Base-by-base conservation (phyloP, 2,329 filamentous ascomycete species). In the Penicillium crustosum region DNA sequence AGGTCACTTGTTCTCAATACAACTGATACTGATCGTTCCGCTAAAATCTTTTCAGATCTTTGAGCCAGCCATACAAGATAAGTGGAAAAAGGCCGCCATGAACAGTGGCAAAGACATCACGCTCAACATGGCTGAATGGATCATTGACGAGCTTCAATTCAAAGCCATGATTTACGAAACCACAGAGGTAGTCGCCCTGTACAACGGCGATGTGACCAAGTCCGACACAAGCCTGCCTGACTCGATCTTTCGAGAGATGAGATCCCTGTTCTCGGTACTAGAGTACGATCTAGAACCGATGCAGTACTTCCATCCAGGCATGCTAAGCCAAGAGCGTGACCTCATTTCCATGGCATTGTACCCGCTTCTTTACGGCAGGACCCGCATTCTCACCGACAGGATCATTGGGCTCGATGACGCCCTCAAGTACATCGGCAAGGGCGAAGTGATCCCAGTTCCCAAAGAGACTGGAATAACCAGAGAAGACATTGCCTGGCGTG, bases 301-400 rank as follows among this genome's bases (percentile, higher is more conserved):
- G 35, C 81, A 82, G 61, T 86, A 88, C 68, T 89, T 82, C 80
- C 84, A 88, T 67, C 86, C 86, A 0, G 75, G 79, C 2, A 82
- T 78, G 2, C 72, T 82, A 21, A 70, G 72, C 0, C 80, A 79
- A 58, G 85, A 89, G 2, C 79, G 86, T 0, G 82, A 89, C 66
- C 73, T 89, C 1, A 79, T 89, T 6, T 81, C 89, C 61, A 86
- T 86, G 1, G 89, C 85, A 0, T 74, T 89, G 7, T 89, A 81
- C 61, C 85, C 86, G 0, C 70, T 89, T 0, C 68, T 71, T 2
- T 73, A 70, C 49, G 71, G 71, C n/a, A 64, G 61, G 35, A 68
- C 51, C n/a, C 70, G 68, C 5, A 67, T 70, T 49, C 69, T 73
- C 6, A 58, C 56, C 8, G 64, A 73, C 55, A 63, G 51, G 33